These are phyloP conservation scores for Phellopilus nigrolimitatus DNA, from an alignment of 1,284 basidiomycete genomes.

Conservation along the genomic window DNA sequence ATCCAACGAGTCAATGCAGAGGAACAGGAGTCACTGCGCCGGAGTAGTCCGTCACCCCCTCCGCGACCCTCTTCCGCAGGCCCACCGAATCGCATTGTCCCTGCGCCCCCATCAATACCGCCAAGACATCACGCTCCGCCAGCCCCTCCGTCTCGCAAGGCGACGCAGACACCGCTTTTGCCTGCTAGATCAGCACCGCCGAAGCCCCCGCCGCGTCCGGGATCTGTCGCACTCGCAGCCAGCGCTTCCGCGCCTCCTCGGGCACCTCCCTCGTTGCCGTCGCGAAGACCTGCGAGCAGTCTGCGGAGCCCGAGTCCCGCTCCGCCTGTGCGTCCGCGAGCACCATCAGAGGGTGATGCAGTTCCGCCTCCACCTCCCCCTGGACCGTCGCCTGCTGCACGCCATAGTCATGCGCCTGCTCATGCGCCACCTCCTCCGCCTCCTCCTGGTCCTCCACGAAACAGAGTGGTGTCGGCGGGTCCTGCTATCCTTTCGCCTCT, in stretches of 20 bases:
- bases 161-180: slow-evolving; percentile 22
- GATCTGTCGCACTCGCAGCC: slow-evolving; percentile 24
- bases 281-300: slow-evolving; percentile 27
- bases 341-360: slow-evolving; percentile 27
- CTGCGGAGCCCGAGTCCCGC: slow-evolving; percentile 36
- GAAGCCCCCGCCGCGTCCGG: slow-evolving; percentile 32
- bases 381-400: slow-evolving; percentile 30
- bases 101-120: slow-evolving; percentile 29
- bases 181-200: slow-evolving; percentile 23
- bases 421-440: slow-evolving; percentile 24
- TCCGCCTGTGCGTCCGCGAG: slow-evolving; percentile 21
- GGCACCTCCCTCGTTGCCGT: slow-evolving; percentile 29
- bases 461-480: slow-evolving; percentile 13
- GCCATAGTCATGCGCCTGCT: slow-evolving; percentile 26
- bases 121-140: slow-evolving; percentile 27
- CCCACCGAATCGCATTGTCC: slow-evolving; percentile 20
- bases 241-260: slow-evolving; percentile 25
- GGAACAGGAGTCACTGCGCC: slow-evolving; percentile 17
- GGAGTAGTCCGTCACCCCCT: slow-evolving; percentile 26
- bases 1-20: slow-evolving; percentile 26
- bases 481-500: slow-evolving; percentile 4
- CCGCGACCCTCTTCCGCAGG: slow-evolving; percentile 27
- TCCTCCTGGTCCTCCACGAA: slow-evolving; percentile 14
- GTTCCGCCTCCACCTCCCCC: slow-evolving; percentile 33
- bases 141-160: slow-evolving; percentile 20